Percentiles rank a stretch among this genome's conserved stretches.
Conservation (phyloP, 1,139 yeast genomes). For the Kodamaea derodonti region DNA sequence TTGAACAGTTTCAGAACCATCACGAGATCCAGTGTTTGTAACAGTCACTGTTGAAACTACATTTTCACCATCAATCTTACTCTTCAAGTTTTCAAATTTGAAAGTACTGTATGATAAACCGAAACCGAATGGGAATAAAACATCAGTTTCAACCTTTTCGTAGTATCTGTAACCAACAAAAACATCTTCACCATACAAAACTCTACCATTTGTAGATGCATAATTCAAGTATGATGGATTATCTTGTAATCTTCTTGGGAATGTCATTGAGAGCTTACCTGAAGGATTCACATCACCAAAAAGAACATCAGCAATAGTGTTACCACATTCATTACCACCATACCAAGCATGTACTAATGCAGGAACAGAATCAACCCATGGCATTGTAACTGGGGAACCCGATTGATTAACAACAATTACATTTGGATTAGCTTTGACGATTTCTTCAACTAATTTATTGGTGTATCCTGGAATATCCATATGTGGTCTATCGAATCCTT, state of each 20-base stretch:
- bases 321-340: conserved; percentile 32
- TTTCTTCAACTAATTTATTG: conserved; percentile 42
- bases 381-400: conserved; percentile 61
- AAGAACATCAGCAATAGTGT: conserved; percentile 25
- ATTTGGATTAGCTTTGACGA: conserved; percentile 47
- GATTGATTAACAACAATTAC: conserved; percentile 55
- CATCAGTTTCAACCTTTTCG: conserved; percentile 44
- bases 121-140: conserved; percentile 56
- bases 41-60: conserved; percentile 31
- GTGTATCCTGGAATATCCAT: conserved; percentile 36
- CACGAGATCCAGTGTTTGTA: conserved; percentile 37
- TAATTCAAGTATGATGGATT: conserved; percentile 21
- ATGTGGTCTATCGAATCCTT: conserved; percentile 11
- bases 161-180: conserved; percentile 60
- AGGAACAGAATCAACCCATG: conserved; percentile 49
- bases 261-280: conserved; percentile 24
- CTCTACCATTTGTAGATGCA: conserved; percentile 36
- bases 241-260: conserved; percentile 21
- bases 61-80: conserved; percentile 11
- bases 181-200: conserved; percentile 53
- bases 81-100: conserved; percentile 15
- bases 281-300: conserved; percentile 28
- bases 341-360: conserved; percentile 50
- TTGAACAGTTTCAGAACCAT: conserved; percentile 48
- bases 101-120: conserved; percentile 58